Evolutionary conservation across 228 moss, liverwort and hornwort genomes (phyloP), one percentile per base, ranked within the genome.

Genomic region (Sphagnum fallax): DNA sequence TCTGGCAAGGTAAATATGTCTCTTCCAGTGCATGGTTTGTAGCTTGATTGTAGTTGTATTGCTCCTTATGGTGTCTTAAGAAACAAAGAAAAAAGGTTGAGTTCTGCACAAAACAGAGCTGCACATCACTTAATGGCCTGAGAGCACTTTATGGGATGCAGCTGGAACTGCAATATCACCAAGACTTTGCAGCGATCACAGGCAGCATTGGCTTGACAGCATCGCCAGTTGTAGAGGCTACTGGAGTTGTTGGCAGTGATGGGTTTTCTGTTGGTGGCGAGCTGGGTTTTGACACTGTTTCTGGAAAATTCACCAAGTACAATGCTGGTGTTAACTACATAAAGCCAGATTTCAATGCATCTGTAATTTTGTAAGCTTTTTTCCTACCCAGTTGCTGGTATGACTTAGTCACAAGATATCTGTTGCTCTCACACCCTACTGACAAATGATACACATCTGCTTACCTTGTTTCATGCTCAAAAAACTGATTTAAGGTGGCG

Each of bases 201-300:
- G 91, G 88, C 70, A 88, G 90, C 68, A 91, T 97, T 70, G 91
- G 97, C 63, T 84, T 97, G 86, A 93, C 91, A 5, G 89, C 97
- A 52, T 68, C 91, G 14, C 97, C 97, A 32, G 86, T 84, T 69
- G 87, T 97, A 52, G 97, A 97, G 80, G 91, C 90, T 50, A 85
- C 93, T 62, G 97, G 91, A 68, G 93, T 90, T 60, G 76, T 97
- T 64, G 97, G 97, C 57, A 90, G 88, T 59, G 93, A 93, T 52
- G 93, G 91, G 14, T 73, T 97, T 73, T 83, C 92, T 61, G 77
- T 97, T 6, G 97, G 97, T 84, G 97, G 97, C 74, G 93, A 97
- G 68, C 68, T 93, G 63, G 97, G 91, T 6, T 97, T 93, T 75
- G 97, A 97, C 68, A 90, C 97, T 61, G 79, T 83, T 11, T 87